Evolutionary conservation across 495 filamentous ascomycete genomes (phyloP), one percentile per base, ranked within the genome.

Genomic region (Tuber borchii): DNA sequence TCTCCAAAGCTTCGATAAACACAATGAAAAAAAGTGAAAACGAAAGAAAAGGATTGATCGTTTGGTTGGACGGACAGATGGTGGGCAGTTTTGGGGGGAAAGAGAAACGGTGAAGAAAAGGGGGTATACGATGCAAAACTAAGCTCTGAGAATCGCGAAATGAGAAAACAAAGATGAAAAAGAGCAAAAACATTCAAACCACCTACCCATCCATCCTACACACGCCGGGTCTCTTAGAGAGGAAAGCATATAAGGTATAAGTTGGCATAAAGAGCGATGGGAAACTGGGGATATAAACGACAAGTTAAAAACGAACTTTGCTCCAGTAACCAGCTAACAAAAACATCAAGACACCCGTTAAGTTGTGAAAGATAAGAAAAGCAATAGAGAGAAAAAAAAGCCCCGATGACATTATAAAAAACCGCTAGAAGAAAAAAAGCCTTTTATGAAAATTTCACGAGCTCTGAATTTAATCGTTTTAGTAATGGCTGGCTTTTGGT

Each of bases 391-490:
- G 22, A 44, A 19, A 42, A 31, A 75, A 48, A 39, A 37, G 48
- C 40, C 44, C 68, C 65, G 39, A 72, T 72, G 73, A 73, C 74
- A 78, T 46, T 48, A 72, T 73, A 73, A 78, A 71, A 72, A 56
- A 72, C 65, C 45, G 72, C 70, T 61, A 31, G 68, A 43, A n/a
- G 26, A 69, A 17, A 56, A 10, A 73, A 80, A 75, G 71, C 74
- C 69, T 72, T 51, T 56, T 68, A 45, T 45, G 65, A 56, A 79
- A 75, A 74, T 73, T 76, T 73, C 73, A 74, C 70, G 61, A 76
- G 42, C 71, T 56, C 70, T 68, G 73, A 79, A 73, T 70, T 77
- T 72, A 74, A 80, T 80, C 40, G 69, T 80, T 73, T 44, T 46
- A 73, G 69, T 68, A 72, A 43, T 56, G 73, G 51, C 71, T 68